These are phyloP conservation scores for Citrus inodora DNA, from an alignment of 345 rosid genomes.

Conservation along the genomic window DNA sequence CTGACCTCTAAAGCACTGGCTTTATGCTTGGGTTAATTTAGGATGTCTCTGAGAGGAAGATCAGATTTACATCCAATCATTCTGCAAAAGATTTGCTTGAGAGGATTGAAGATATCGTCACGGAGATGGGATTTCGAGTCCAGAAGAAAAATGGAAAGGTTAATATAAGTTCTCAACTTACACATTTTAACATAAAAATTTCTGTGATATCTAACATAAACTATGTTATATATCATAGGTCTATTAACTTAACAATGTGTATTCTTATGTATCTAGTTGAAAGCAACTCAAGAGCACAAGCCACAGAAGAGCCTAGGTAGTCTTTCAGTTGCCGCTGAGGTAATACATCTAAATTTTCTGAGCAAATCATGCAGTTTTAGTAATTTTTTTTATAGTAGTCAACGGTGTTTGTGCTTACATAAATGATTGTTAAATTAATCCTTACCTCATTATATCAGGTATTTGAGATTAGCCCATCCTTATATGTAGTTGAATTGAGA, in stretches of 20 bases:
- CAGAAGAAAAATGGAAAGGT: conserved; percentile 82
- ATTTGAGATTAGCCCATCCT: conserved; percentile 74
- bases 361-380: not conserved
- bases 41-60: conserved; percentile 90
- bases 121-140: conserved; percentile 83
- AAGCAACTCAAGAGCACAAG: conserved; percentile 59
- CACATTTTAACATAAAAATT: too few relatives aligned
- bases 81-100: conserved; percentile 67
- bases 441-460: conserved; percentile 40
- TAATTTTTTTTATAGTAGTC: not conserved
- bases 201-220: not conserved
- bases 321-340: conserved; percentile 83
- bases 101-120: conserved; percentile 63
- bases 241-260: not conserved
- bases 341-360: conserved; percentile 15
- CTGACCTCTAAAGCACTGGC: not conserved
- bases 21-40: conserved; percentile 11
- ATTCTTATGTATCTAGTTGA: conserved; percentile 39
- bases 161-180: conserved; percentile 6
- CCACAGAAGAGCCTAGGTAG: conserved; percentile 49
- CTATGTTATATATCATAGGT: not conserved
- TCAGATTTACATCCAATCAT: conserved; percentile 82
- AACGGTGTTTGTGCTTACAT: not conserved
- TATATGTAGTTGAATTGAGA: conserved; percentile 79
- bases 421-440: not conserved